phyloP scores from a whole-genome alignment of 108 stramenopile species.

The Nitzschia sp. region DNA sequence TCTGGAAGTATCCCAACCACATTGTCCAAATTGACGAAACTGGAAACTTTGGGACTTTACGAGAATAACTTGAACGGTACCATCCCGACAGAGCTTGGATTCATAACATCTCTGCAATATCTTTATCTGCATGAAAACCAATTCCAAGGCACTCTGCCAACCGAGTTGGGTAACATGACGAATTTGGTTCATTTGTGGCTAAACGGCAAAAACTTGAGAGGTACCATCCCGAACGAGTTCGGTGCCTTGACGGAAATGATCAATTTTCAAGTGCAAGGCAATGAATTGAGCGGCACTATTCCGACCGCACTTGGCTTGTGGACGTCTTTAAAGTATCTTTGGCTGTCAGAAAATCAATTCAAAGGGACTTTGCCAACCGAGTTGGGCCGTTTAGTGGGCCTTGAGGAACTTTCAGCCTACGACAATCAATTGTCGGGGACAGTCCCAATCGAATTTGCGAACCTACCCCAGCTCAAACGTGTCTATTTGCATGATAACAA shows the following conservation, averaged over 20 bases:
- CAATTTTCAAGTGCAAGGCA: too few relatives aligned
- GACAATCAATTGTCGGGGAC: constrained; percentile 24
- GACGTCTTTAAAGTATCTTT: background rate
- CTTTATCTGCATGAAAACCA: constrained; percentile 3
- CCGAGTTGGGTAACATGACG: too few relatives aligned
- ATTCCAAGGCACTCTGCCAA: background rate
- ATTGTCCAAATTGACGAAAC: too few relatives aligned
- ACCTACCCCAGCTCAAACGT: constrained; percentile 7
- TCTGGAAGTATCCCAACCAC: too few relatives aligned
- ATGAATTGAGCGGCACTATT: too few relatives aligned
- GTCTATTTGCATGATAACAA: background rate
- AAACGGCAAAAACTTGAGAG: background rate
- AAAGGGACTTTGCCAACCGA: constrained; percentile 2
- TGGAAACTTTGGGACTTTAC: too few relatives aligned
- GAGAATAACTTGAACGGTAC: too few relatives aligned
- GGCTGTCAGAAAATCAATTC: background rate
- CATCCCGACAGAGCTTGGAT: too few relatives aligned
- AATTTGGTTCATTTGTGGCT: background rate
- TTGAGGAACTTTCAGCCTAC: constrained; percentile 14
- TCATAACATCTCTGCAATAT: too few relatives aligned
- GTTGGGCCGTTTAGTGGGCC: constrained; percentile 5
- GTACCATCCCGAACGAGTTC: background rate
- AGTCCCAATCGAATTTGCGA: constrained; percentile 31
- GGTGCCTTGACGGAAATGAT: too few relatives aligned
- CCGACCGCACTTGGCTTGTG: too few relatives aligned